Evolutionary conservation across 805 yeast genomes (phyloP).

Genomic region (Maudiozyma serrabonitensis): DNA sequence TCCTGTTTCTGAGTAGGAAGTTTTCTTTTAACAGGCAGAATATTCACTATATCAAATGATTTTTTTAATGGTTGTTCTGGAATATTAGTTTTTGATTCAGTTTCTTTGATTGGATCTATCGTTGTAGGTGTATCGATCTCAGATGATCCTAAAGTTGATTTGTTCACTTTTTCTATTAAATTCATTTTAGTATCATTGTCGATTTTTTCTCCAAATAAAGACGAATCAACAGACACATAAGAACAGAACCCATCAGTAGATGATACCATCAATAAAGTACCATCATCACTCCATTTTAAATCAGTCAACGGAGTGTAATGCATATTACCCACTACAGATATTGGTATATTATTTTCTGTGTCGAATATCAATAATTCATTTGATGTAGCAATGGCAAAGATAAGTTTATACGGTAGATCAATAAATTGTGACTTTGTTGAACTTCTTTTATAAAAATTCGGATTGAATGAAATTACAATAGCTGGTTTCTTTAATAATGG

Average conservation of each 20-base stretch:
- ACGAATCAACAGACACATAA: slow-evolving; percentile 42
- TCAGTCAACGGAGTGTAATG: slow-evolving; percentile 90
- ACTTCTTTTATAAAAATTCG: slow-evolving; percentile 38
- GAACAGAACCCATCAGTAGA: slow-evolving; percentile 94
- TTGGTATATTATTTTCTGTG: slow-evolving; percentile 57
- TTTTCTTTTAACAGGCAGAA: slow-evolving; percentile 16
- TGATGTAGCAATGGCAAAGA: slow-evolving; percentile 89
- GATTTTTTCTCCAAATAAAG: slow-evolving; percentile 46
- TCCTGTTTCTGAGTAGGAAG: not conserved
- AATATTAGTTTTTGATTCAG: not conserved
- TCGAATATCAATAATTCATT: slow-evolving; percentile 77
- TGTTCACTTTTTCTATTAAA: not conserved
- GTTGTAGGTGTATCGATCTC: not conserved
- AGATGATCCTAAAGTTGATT: not conserved
- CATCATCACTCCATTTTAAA: slow-evolving; percentile 74
- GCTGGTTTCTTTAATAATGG: slow-evolving; percentile 81
- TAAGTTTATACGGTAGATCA: slow-evolving; percentile 62
- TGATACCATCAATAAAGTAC: slow-evolving; percentile 56
- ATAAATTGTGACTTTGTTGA: slow-evolving; percentile 30
- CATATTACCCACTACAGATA: slow-evolving; percentile 66
- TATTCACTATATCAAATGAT: slow-evolving; percentile 9
- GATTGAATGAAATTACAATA: slow-evolving; percentile 70
- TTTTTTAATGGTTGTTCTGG: not conserved
- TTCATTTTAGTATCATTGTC: slow-evolving; percentile 3
- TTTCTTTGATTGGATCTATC: not conserved